phyloP scores from a whole-genome alignment of 148 eudicot species.

The Linanthus parryae region DNA sequence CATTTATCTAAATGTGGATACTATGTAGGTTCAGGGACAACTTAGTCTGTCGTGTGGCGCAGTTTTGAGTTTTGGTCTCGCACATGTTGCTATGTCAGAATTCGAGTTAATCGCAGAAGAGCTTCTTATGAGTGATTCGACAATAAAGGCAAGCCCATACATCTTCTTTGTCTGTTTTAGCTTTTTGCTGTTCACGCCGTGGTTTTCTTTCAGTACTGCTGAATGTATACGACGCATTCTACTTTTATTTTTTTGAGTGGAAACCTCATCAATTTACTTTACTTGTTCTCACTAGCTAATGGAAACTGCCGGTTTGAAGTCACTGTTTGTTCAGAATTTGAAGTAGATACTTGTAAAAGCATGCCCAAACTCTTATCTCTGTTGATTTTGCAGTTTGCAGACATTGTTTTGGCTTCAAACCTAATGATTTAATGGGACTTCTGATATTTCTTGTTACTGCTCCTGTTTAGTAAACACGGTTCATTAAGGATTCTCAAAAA shows the following conservation, averaged over 20 bases:
- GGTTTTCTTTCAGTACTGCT: background rate
- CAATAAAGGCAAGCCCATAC: conserved; percentile 59
- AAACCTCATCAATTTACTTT: too few relatives aligned
- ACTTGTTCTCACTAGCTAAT: too few relatives aligned
- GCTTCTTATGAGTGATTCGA: conserved; percentile 89
- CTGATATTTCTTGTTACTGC: background rate
- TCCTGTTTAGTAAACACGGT: background rate
- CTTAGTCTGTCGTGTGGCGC: conserved; percentile 80
- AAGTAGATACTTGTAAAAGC: too few relatives aligned
- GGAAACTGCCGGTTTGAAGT: too few relatives aligned
- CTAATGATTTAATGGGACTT: background rate
- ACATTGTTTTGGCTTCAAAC: background rate
- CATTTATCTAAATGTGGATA: conserved; percentile 5
- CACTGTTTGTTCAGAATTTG: too few relatives aligned
- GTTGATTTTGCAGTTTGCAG: too few relatives aligned
- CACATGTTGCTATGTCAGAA: conserved; percentile 71
- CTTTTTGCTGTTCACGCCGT: background rate
- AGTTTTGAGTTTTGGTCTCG: conserved; percentile 78
- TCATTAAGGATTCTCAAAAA: too few relatives aligned
- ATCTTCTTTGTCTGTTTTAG: conserved; percentile 8
- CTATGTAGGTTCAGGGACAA: conserved; percentile 74
- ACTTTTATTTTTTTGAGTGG: too few relatives aligned
- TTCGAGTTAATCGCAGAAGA: conserved; percentile 93
- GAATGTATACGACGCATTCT: too few relatives aligned
- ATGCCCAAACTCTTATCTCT: too few relatives aligned